Evolutionary conservation across 495 filamentous ascomycete species (phyloP).

Genomic region (Margaritispora aquatica): DNA sequence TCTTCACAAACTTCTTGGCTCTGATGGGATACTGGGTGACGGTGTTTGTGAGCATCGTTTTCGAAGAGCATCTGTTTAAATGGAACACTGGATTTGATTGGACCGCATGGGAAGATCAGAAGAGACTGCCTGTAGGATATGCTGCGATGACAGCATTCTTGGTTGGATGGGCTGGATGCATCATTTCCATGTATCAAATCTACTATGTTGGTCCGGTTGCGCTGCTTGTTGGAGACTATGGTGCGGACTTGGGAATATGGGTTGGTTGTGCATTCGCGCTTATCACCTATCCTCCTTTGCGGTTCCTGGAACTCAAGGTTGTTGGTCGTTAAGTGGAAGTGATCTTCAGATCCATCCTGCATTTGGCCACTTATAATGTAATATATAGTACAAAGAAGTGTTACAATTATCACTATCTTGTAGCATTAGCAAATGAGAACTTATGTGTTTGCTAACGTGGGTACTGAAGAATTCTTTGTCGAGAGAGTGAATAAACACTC

Average conservation of each 20-base stretch:
- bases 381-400: too few species aligned
- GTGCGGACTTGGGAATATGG: conserved; percentile 2
- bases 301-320: background rate
- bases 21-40: conserved; percentile 72
- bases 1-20: conserved; percentile 65
- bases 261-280: background rate
- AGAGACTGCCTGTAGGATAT: conserved; percentile 53
- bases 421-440: too few species aligned
- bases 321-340: background rate
- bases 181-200: conserved; percentile 60
- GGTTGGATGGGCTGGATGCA: conserved; percentile 59
- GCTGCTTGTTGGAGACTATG: conserved; percentile 19
- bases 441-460: too few species aligned
- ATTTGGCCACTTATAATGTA: too few species aligned
- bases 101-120: conserved; percentile 50
- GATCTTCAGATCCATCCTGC: too few species aligned
- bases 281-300: conserved; percentile 1
- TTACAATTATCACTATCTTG: too few species aligned
- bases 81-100: conserved; percentile 49
- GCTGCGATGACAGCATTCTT: conserved; percentile 56
- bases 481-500: too few species aligned
- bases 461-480: too few species aligned
- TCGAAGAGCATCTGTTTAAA: conserved; percentile 60
- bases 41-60: conserved; percentile 53
- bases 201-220: conserved; percentile 64